Percentiles rank a stretch among this genome's conserved stretches.
These are phyloP conservation scores for Botryotinia globosa DNA, from an alignment of 2,329 filamentous ascomycete species.

Conservation along the genomic window DNA sequence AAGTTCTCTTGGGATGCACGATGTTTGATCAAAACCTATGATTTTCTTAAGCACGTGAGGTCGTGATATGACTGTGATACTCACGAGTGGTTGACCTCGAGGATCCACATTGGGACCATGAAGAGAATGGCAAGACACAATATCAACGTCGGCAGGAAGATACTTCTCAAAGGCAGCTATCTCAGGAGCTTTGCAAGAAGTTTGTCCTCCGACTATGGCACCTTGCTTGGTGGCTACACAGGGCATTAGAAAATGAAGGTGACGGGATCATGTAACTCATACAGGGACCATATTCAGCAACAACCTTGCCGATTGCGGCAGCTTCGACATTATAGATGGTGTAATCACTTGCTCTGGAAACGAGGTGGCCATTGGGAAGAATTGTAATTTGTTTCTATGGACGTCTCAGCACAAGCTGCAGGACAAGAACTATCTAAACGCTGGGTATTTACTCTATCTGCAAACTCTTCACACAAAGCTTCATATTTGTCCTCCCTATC, in stretches of 20 bases:
- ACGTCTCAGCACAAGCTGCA: slow-evolving; percentile 40
- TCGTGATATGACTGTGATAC: slow-evolving; percentile 13
- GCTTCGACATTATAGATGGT: slow-evolving; percentile 99
- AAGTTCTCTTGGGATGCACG: slow-evolving; percentile 77
- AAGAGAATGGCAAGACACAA: slow-evolving; percentile 93
- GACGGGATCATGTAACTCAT: slow-evolving; percentile 44
- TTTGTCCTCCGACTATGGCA: slow-evolving; percentile 95
- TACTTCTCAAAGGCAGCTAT: slow-evolving; percentile 89
- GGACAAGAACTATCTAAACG: slow-evolving; percentile 38
- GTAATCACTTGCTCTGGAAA: slow-evolving; percentile 94
- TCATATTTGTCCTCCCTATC: slow-evolving; percentile 89
- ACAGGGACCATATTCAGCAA: slow-evolving; percentile 90
- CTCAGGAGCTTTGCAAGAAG: slow-evolving; percentile 96
- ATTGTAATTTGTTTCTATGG: slow-evolving; percentile 80
- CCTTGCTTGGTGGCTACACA: slow-evolving; percentile 81
- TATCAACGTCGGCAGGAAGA: slow-evolving; percentile 83
- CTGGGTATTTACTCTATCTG: slow-evolving; percentile 71
- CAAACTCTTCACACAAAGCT: slow-evolving; percentile 75
- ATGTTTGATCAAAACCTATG: slow-evolving; percentile 79
- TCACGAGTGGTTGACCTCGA: slow-evolving; percentile 81
- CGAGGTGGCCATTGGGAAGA: slow-evolving; percentile 88
- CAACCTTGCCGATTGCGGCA: slow-evolving; percentile 81
- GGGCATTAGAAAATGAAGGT: slow-evolving; percentile 24
- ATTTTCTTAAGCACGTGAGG: slow-evolving; percentile 6
- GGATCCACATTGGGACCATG: slow-evolving; percentile 90